phyloP scores from a whole-genome alignment of 257 asterid genomes.

The Solanum chilense region DNA sequence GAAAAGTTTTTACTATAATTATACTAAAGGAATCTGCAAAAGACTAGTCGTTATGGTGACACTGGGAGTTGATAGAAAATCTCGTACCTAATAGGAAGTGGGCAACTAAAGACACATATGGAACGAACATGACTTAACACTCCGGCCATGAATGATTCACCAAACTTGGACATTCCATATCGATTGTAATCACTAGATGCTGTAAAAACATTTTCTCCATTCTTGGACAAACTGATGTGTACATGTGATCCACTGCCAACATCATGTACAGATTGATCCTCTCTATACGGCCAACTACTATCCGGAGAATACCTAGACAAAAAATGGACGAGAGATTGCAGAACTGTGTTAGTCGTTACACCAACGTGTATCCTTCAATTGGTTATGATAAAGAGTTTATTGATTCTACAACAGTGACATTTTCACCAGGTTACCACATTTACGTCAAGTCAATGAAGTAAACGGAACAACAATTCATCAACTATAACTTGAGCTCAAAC shows the following conservation, averaged over 20 bases:
- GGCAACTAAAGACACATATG: constrained; percentile 76
- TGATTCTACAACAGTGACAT: not conserved
- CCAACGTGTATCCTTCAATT: not conserved
- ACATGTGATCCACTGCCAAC: constrained; percentile 54
- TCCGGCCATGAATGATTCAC: constrained; percentile 95
- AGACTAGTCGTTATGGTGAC: not conserved
- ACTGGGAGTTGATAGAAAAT: not conserved
- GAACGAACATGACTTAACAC: constrained; percentile 84
- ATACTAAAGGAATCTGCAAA: not conserved
- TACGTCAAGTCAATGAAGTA: not conserved
- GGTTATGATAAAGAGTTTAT: not conserved
- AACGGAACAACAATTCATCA: not conserved
- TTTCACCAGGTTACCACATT: not conserved
- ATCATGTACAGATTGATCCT: not conserved
- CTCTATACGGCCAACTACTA: not conserved
- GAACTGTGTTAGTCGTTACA: not conserved
- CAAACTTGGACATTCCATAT: constrained; percentile 63
- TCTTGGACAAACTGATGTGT: constrained; percentile 66
- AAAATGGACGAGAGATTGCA: not conserved
- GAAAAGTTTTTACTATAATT: not conserved
- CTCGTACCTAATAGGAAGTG: constrained; percentile 77
- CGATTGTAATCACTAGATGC: constrained; percentile 35
- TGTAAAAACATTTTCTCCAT: constrained; percentile 67
- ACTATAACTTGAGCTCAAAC: not conserved
- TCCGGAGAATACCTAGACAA: constrained; percentile 27